phyloP scores from a whole-genome alignment of 495 filamentous ascomycete genomes.

The Talaromyces liani region DNA sequence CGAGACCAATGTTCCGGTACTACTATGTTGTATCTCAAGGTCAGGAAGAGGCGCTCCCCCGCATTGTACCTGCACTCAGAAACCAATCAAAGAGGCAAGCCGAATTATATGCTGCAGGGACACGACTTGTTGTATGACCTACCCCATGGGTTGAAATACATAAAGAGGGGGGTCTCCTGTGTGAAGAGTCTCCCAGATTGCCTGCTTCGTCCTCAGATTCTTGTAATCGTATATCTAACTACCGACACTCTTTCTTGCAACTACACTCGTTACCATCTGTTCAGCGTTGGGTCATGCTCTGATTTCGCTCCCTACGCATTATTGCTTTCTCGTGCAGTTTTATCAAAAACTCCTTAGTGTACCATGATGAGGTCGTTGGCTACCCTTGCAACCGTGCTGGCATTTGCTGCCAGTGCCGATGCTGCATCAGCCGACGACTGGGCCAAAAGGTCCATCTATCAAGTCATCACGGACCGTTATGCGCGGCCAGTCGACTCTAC shows the following conservation, averaged over 20 bases:
- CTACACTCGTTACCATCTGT: neutral
- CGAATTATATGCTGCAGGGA: neutral
- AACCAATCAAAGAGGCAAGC: neutral
- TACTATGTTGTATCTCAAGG: neutral
- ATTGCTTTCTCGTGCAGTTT: neutral
- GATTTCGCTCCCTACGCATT: neutral
- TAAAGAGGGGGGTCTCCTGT: neutral
- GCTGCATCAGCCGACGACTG: slow-evolving; percentile 23
- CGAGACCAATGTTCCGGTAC: neutral
- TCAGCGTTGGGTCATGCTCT: neutral
- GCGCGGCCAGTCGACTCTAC: slow-evolving; percentile 51
- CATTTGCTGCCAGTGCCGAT: neutral
- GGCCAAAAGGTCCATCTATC: slow-evolving; percentile 53
- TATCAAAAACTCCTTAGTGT: neutral
- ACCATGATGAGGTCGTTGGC: neutral
- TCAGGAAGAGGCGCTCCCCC: neutral
- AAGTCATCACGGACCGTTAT: slow-evolving; percentile 64
- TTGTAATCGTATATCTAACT: neutral
- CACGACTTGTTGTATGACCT: neutral
- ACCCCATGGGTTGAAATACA: neutral
- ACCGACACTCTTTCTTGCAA: neutral
- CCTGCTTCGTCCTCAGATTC: neutral
- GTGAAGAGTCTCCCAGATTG: neutral
- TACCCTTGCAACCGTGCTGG: neutral
- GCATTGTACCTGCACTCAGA: neutral